These are phyloP conservation scores for Tetrahymena elliotti DNA, from an alignment of 73 alveolate genomes.

Conservation along the genomic window DNA sequence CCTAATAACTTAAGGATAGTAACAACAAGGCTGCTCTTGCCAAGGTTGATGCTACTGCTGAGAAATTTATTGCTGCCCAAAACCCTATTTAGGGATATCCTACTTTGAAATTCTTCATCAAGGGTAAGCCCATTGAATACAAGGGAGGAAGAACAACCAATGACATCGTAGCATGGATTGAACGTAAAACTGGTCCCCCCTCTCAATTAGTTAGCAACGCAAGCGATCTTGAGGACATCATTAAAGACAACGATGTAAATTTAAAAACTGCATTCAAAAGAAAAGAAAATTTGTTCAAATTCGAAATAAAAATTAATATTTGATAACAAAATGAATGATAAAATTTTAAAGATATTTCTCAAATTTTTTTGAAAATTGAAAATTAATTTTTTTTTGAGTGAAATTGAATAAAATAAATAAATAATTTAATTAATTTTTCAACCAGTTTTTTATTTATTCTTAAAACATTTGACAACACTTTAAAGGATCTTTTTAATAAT, in stretches of 20 bases:
- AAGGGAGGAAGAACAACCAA: conserved; percentile 72
- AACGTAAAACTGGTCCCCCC: conserved; percentile 32
- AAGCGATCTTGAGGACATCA: not conserved
- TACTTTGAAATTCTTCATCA: conserved; percentile 56
- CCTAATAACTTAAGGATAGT: conserved; percentile 49
- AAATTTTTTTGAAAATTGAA: not conserved
- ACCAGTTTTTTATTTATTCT: too few species aligned
- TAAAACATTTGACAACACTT: not conserved
- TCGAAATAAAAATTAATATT: not conserved
- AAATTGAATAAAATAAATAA: too few species aligned
- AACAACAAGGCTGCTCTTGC: conserved; percentile 52
- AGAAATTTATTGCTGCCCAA: conserved; percentile 44
- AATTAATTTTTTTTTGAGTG: too few species aligned
- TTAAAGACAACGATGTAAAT: not conserved
- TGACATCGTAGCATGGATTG: conserved; percentile 65
- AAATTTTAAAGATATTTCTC: not conserved
- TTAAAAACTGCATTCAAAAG: not conserved
- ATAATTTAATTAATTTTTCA: too few species aligned
- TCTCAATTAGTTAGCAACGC: conserved; percentile 19
- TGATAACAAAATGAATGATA: not conserved
- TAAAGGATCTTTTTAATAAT: not conserved
- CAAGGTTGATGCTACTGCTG: conserved; percentile 64
- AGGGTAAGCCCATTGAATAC: conserved; percentile 45
- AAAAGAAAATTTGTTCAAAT: not conserved
- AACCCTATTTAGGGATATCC: conserved; percentile 65